Evolutionary conservation across 352 stramenopile genomes (phyloP), one percentile per base, ranked within the genome.

Genomic region (Pythium utonaiense): DNA sequence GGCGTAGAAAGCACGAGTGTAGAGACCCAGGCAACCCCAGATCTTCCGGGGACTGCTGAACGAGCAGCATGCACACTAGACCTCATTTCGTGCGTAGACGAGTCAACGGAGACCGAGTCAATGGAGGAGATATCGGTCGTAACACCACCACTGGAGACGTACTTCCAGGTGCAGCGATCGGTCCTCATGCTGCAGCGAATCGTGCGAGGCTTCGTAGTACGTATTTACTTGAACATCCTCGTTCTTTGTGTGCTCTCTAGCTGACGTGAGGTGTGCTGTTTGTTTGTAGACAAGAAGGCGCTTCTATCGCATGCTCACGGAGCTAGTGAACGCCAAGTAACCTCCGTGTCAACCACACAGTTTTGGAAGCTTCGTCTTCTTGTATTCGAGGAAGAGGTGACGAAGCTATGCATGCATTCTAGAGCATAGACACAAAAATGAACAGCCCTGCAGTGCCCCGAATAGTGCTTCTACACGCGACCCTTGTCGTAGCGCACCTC

Each of bases 401-500:
- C 24, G 19, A 47, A 27, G n/a, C 40, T 4, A 47, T 47, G 19
- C 17, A 27, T 47, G 40, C 40, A 47, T 47, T 47, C 40, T 47
- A 47, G 22, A 21, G 40, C 40, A 47, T 47, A 47, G 40, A 47
- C 40, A 38, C 34, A 41, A 57, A 57, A 57, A 31, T 42, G 25
- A 48, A 49, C 14, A 57, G 21, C 40, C 19, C 17, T 21, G 6
- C 40, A 3, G 17, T 27, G 7, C n/a, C 13, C 19, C 17, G 3
- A 12, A 1, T 60, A 5, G 14, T 10, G 19, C 17, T 1, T 16
- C 8, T 53, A 48, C 1, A 13, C 25, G 0, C 42, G 56, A 6
- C 66, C 70, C 41, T 80, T 86, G 60, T 92, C 82, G 56, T 86
- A 58, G 21, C 82, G 84, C 36, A 92, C 84, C 50, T 85, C 71